Evolutionary conservation across 2,329 filamentous ascomycete species (phyloP).

Genomic region (Neofusicoccum kwambonambiense): DNA sequence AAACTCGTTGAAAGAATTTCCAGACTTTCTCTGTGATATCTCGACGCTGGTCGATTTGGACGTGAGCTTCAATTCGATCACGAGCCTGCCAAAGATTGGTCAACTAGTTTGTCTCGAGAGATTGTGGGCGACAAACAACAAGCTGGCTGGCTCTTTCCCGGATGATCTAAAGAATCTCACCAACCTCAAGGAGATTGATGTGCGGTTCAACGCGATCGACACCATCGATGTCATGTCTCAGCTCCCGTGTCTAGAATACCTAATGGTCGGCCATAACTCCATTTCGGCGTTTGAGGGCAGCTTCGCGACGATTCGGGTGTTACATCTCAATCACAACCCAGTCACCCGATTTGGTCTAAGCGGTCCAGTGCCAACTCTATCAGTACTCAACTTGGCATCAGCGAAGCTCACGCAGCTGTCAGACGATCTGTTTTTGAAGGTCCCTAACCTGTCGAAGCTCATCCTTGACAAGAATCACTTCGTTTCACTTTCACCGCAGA

Average conservation of each 20-base stretch:
- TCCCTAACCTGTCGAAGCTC: conserved; percentile 82
- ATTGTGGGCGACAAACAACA: conserved; percentile 94
- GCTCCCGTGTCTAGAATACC: conserved; percentile 80
- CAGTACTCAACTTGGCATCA: conserved; percentile 83
- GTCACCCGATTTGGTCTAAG: conserved; percentile 89
- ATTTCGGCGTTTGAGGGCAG: conserved; percentile 86
- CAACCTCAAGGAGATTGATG: conserved; percentile 85
- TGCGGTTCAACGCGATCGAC: conserved; percentile 87
- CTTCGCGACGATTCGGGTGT: conserved; percentile 79
- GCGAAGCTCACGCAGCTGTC: conserved; percentile 85
- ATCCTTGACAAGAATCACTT: conserved; percentile 95
- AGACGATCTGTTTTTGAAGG: conserved; percentile 82
- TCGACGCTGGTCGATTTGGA: conserved; percentile 87
- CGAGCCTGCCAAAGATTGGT: conserved; percentile 75
- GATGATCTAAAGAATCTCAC: conserved; percentile 68
- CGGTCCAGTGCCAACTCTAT: conserved; percentile 74
- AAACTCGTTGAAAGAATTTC: conserved; percentile 84
- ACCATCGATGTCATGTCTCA: conserved; percentile 84
- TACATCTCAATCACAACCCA: conserved; percentile 92
- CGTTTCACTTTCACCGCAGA: conserved; percentile 79
- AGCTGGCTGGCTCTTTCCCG: conserved; percentile 73
- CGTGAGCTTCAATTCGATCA: conserved; percentile 93
- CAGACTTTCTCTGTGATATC: conserved; percentile 78
- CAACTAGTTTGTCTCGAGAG: conserved; percentile 77
- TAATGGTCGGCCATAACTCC: conserved; percentile 88